These are phyloP conservation scores for Macaranga tanarius DNA, from an alignment of 441 rosid species.

Conservation along the genomic window DNA sequence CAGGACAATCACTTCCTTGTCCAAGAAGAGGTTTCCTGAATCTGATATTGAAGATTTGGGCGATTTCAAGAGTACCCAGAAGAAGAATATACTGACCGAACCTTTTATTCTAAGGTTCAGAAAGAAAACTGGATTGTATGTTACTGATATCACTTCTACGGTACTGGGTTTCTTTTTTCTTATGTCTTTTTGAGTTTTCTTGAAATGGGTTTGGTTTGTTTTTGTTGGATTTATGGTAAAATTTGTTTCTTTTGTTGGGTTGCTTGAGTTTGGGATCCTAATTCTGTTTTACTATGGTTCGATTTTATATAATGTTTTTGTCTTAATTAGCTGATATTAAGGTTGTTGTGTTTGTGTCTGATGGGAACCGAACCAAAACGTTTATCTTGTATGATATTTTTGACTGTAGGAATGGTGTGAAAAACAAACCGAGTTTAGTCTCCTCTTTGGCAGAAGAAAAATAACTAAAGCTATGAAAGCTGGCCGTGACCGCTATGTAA, in stretches of 20 bases:
- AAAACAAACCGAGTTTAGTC: slow-evolving; percentile 66
- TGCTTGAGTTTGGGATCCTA: too few relatives aligned
- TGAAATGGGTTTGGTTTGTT: not conserved
- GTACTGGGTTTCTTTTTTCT: slow-evolving; percentile 31
- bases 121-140: slow-evolving; percentile 52
- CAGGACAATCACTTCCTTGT: slow-evolving; percentile 33
- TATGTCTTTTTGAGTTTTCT: not conserved
- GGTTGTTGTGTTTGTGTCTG: not conserved
- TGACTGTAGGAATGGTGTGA: slow-evolving; percentile 82
- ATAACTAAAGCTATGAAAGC: slow-evolving; percentile 65
- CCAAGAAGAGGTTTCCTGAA: slow-evolving; percentile 39
- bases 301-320: too few relatives aligned
- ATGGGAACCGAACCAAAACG: not conserved
- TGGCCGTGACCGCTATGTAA: slow-evolving; percentile 64
- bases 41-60: slow-evolving; percentile 69
- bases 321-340: not conserved
- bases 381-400: not conserved
- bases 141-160: slow-evolving; percentile 68
- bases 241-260: not conserved
- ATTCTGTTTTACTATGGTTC: not conserved
- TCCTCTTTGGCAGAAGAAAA: slow-evolving; percentile 40
- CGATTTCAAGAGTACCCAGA: slow-evolving; percentile 22
- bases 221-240: slow-evolving; percentile 5
- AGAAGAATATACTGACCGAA: slow-evolving; percentile 25
- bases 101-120: slow-evolving; percentile 51